Evolutionary conservation across 208 protist genomes (phyloP).

Genomic region (Vickermania spadyakhi): DNA sequence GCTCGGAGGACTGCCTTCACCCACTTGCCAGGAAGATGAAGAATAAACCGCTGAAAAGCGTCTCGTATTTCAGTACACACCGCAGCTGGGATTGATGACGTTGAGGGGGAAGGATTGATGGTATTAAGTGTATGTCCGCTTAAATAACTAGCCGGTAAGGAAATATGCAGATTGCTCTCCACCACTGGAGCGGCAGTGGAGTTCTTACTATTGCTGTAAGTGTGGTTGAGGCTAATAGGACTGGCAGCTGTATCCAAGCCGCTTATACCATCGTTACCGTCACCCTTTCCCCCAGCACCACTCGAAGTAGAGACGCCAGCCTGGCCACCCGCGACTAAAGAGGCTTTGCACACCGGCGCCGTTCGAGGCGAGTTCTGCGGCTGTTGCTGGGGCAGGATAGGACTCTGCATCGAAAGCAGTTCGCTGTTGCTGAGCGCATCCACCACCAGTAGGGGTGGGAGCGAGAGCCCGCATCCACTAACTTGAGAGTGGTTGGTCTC

Average conservation of each 20-base stretch:
- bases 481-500: too few species aligned
- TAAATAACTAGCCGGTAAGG: not conserved
- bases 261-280: not conserved
- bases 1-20: slow-evolving; percentile 29
- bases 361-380: not conserved
- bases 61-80: slow-evolving; percentile 14
- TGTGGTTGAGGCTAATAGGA: not conserved
- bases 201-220: not conserved
- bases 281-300: not conserved
- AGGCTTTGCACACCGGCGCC: not conserved
- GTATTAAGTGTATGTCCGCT: not conserved
- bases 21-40: slow-evolving; percentile 30
- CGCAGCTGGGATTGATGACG: not conserved
- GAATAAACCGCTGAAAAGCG: slow-evolving; percentile 20
- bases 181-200: not conserved
- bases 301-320: not conserved
- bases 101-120: not conserved
- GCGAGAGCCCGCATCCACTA: not conserved
- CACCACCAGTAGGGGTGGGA: not conserved
- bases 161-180: not conserved
- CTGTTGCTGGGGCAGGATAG: not conserved
- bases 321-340: too few species aligned
- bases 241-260: not conserved
- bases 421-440: not conserved
- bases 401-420: not conserved